Evolutionary conservation across 2,329 filamentous ascomycete species (phyloP).

Genomic region (Colletotrichum nymphaeae): DNA sequence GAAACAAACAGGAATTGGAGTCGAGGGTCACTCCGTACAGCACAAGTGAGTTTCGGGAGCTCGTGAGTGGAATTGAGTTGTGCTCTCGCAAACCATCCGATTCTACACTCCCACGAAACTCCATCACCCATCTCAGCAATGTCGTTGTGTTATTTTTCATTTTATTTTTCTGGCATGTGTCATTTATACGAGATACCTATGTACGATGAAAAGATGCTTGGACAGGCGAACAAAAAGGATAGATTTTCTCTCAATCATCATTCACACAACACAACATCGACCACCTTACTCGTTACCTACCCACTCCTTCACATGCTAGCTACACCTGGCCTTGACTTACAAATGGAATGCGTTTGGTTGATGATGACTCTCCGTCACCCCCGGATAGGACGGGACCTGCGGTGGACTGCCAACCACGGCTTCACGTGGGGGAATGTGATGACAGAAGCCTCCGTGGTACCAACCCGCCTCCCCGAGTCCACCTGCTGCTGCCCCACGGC

Average conservation of each 20-base stretch:
- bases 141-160: not conserved
- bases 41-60: no score
- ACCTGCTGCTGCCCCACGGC: not conserved
- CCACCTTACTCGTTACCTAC: not conserved
- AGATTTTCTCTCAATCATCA: not conserved
- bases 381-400: not conserved
- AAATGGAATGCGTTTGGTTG: not conserved
- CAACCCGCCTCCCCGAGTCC: no score
- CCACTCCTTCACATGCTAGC: not conserved
- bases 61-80: no score
- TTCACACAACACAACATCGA: not conserved
- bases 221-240: not conserved
- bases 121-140: not conserved
- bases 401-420: no score
- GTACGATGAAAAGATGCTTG: not conserved
- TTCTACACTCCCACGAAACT: no score
- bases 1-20: not conserved
- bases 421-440: not conserved
- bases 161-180: not conserved
- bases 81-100: no score
- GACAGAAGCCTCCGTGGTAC: not conserved
- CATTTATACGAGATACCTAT: not conserved
- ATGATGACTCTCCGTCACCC: not conserved
- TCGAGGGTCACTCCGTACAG: no score
- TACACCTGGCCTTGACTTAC: not conserved